Conservation (phyloP, 1,284 basidiomycete species). For the Malassezia obtusa region DNA sequence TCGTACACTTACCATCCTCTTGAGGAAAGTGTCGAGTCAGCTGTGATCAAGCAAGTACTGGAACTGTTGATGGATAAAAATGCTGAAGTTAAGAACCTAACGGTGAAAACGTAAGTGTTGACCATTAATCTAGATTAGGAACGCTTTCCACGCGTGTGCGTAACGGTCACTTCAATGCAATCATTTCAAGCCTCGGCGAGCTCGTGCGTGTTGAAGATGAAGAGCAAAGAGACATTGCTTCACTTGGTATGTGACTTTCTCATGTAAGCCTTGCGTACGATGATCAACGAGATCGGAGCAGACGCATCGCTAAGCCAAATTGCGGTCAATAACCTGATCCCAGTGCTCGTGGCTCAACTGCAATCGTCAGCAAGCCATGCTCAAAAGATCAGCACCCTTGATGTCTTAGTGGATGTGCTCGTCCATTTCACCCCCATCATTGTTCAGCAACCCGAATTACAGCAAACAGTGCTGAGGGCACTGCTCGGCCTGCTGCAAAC, state of each 20-base stretch:
- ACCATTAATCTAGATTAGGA: conserved; percentile 57
- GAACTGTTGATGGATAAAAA: conserved; percentile 81
- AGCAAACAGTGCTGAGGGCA: conserved; percentile 1
- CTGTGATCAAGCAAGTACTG: conserved; percentile 68
- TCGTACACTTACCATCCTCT: conserved; percentile 26
- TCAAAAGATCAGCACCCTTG: background rate
- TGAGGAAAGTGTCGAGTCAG: conserved; percentile 56
- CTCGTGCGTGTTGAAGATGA: conserved; percentile 76
- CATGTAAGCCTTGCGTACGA: conserved; percentile 1
- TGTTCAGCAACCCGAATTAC: background rate
- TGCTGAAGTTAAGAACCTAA: conserved; percentile 94
- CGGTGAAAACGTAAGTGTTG: conserved; percentile 73
- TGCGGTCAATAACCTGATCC: conserved; percentile 1
- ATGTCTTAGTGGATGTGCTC: conserved; percentile 6
- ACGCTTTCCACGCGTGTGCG: conserved; percentile 76
- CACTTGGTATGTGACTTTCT: conserved; percentile 55
- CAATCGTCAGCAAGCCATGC: background rate
- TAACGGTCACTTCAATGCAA: conserved; percentile 68
- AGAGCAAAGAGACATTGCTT: conserved; percentile 82
- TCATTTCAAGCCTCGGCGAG: conserved; percentile 75
- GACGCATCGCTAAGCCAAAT: background rate
- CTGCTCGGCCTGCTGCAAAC: conserved; percentile 10
- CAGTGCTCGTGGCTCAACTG: conserved; percentile 54
- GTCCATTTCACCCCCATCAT: background rate
- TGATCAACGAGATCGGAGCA: background rate